Conservation (phyloP, 257 asterid species). For the Nicotiana tabacum region DNA sequence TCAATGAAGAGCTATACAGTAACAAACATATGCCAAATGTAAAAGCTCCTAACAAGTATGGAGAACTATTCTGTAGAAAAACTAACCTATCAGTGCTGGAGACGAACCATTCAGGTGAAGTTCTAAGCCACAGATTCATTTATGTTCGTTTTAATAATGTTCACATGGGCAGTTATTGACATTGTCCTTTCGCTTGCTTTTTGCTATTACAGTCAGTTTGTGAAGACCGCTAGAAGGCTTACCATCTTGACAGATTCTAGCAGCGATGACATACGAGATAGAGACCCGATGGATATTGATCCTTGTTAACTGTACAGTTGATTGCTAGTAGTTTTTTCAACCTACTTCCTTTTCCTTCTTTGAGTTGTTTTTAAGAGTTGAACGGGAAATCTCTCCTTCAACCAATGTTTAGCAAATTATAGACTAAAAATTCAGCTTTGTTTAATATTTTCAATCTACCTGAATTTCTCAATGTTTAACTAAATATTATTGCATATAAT, state of each 20-base stretch:
- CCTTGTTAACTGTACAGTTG: slow-evolving; percentile 29
- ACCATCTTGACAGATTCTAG: slow-evolving; percentile 54
- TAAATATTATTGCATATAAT: too few relatives aligned
- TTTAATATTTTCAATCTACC: background rate
- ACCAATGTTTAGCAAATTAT: slow-evolving; percentile 2
- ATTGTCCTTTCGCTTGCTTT: background rate
- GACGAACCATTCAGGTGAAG: slow-evolving; percentile 56
- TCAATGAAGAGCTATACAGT: background rate
- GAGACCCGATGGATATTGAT: slow-evolving; percentile 2
- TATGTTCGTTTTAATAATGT: background rate
- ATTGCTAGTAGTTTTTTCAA: slow-evolving; percentile 16
- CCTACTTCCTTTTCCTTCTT: background rate
- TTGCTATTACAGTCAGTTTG: slow-evolving; percentile 43
- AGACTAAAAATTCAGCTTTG: background rate
- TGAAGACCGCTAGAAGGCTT: slow-evolving; percentile 50
- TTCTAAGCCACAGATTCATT: background rate
- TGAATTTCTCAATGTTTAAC: background rate
- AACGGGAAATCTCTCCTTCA: slow-evolving; percentile 17
- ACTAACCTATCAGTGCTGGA: slow-evolving; percentile 14
- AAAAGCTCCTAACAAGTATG: background rate
- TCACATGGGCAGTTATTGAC: background rate
- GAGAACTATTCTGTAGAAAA: background rate
- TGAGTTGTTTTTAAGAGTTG: background rate
- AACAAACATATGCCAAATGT: background rate
- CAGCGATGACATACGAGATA: slow-evolving; percentile 46